phyloP scores from a whole-genome alignment of 345 rosid species.

The Firmiana major region DNA sequence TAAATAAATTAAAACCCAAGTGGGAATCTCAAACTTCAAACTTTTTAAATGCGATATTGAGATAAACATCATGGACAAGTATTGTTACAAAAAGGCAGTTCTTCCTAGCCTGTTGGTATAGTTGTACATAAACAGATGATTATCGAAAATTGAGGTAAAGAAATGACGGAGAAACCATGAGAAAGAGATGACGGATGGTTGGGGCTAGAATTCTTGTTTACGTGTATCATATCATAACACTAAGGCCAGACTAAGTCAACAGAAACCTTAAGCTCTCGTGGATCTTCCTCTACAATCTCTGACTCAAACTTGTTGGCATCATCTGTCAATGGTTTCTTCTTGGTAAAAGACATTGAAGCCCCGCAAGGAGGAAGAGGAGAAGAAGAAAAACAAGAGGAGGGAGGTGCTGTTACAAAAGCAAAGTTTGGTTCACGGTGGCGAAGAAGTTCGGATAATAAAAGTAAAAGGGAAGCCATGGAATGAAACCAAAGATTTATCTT shows the following conservation, averaged over 20 bases:
- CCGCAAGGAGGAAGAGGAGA: neutral
- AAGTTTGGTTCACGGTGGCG: constrained; percentile 14
- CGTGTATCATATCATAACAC: too few species aligned
- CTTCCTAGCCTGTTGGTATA: neutral
- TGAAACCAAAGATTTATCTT: neutral
- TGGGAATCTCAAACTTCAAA: neutral
- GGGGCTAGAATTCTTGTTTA: neutral
- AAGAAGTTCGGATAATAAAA: constrained; percentile 15
- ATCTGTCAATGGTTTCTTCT: neutral
- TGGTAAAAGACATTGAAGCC: neutral
- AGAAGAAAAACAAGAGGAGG: neutral
- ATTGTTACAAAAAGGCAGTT: neutral
- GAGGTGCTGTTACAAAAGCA: neutral
- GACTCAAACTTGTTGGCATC: neutral
- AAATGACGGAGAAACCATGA: neutral
- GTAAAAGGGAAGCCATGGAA: constrained; percentile 20
- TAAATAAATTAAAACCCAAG: too few species aligned
- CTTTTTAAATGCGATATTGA: neutral
- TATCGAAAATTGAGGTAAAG: neutral
- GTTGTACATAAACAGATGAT: neutral
- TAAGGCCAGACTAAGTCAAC: constrained; percentile 16
- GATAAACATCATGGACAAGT: neutral
- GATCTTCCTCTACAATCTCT: constrained; percentile 10
- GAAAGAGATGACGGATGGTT: neutral
- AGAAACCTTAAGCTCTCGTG: constrained; percentile 6